A percentile compares a stretch with the other conserved stretches of the same genome.
Conservation (phyloP, 1,284 basidiomycete genomes). For the Trametes versicolor region DNA sequence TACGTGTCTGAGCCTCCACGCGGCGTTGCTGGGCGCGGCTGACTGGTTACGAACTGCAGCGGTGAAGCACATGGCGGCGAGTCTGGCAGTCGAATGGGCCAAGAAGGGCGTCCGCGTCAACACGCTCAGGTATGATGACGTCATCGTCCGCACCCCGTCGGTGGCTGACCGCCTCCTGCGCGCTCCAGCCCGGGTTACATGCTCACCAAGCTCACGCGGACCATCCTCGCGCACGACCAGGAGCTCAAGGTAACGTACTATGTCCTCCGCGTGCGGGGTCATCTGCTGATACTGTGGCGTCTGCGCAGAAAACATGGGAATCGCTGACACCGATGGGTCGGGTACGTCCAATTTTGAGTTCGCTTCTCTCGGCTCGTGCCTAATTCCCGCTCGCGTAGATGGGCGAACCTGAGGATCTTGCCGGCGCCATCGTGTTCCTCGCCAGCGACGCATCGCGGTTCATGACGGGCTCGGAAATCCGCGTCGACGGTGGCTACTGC, state of each 20-base stretch:
- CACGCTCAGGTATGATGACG: constrained; percentile 65
- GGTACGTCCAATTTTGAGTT: constrained; percentile 48
- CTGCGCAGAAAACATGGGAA: constrained; percentile 84
- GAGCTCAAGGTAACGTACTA: constrained; percentile 69
- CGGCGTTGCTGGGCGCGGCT: constrained; percentile 19
- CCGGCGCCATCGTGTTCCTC: constrained; percentile 88
- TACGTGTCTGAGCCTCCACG: constrained; percentile 40
- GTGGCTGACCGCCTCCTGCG: constrained; percentile 18
- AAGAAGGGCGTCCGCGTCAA: constrained; percentile 88
- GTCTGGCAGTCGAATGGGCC: constrained; percentile 91
- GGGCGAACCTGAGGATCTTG: constrained; percentile 35
- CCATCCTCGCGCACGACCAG: constrained; percentile 76
- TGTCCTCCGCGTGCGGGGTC: constrained; percentile 16
- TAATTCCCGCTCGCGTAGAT: constrained; percentile 22
- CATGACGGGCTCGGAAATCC: constrained; percentile 87
- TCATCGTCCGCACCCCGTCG: constrained; percentile 22
- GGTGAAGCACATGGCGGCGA: constrained; percentile 89
- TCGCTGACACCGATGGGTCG: constrained; percentile 90
- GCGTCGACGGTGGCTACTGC: constrained; percentile 90
- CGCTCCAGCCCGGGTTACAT: constrained; percentile 84
- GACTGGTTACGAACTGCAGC: constrained; percentile 51
- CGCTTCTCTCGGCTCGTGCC: neutral
- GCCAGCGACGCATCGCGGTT: constrained; percentile 88
- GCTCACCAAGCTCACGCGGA: constrained; percentile 87
- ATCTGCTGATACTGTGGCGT: constrained; percentile 25